Percentiles rank a stretch among this genome's conserved stretches.
Evolutionary conservation across 805 yeast genomes (phyloP).

Genomic region (Hanseniaspora lachancei): DNA sequence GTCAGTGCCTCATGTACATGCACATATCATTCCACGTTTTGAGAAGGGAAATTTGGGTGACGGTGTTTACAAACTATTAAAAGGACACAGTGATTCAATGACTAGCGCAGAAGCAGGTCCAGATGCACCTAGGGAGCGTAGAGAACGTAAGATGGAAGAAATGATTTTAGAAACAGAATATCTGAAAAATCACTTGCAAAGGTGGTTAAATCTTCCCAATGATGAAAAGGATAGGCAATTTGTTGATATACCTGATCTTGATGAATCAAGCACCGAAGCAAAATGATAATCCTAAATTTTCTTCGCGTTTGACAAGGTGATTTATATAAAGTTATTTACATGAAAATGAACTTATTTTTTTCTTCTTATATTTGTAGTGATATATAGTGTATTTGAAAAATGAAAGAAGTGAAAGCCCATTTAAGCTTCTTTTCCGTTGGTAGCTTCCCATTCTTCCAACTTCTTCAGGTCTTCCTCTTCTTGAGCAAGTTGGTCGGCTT

Average conservation of each 20-base stretch:
- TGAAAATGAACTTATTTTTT: slow-evolving; percentile 2
- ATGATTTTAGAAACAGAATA: slow-evolving; percentile 62
- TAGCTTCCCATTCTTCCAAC: slow-evolving; percentile 21
- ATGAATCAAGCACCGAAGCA: slow-evolving; percentile 3
- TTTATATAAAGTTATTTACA: not conserved
- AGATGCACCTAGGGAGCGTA: slow-evolving; percentile 32
- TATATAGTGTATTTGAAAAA: slow-evolving; percentile 10
- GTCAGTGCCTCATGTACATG: slow-evolving; percentile 87
- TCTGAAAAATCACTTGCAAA: slow-evolving; percentile 33
- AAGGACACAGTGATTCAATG: slow-evolving; percentile 35
- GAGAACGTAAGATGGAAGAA: slow-evolving; percentile 42
- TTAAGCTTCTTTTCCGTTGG: not conserved
- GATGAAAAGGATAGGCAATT: not conserved
- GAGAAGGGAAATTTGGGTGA: slow-evolving; percentile 49
- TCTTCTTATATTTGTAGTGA: no score
- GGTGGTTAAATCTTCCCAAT: slow-evolving; percentile 17
- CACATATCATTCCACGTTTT: slow-evolving; percentile 83
- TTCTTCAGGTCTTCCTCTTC: slow-evolving; percentile 20
- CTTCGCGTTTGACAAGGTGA: slow-evolving; percentile 16
- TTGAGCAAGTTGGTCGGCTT: slow-evolving; percentile 38
- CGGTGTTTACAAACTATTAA: slow-evolving; percentile 55
- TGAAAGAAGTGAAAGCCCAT: not conserved
- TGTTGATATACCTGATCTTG: not conserved
- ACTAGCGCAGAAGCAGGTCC: slow-evolving; percentile 20
- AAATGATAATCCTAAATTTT: not conserved